Base-by-base conservation (phyloP, 2,329 filamentous ascomycete species). In the Penicillium polonicum region DNA sequence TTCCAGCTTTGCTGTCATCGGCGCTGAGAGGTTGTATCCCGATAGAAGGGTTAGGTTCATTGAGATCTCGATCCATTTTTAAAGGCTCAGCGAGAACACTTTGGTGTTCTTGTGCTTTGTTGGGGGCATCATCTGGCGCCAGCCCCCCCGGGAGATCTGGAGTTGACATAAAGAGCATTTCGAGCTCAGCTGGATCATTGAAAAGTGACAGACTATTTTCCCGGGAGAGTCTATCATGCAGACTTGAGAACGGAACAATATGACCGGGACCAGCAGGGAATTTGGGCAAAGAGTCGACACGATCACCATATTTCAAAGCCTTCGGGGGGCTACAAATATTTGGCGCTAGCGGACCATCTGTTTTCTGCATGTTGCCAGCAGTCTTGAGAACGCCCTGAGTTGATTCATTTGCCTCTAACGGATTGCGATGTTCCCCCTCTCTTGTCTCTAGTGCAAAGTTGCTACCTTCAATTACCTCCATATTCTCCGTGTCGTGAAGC, bases 221-320 rank as follows among this genome's bases (percentile, higher is more conserved):
- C 5, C 61, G 58, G 3, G 65, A 64, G 17, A 70, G 21, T 19
- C 66, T 60, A 31, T 58, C 62, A 35, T 68, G 60, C 10, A 76
- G 53, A 41, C 62, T 64, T 4, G 72, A 69, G 48, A 76, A 76
- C 3, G 74, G 70, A 10, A 72, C 63, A 31, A 76, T 76, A 9
- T 54, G 55, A 13, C 45, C 39, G 2, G 48, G 46, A 29, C 45
- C 45, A 48, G 19, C 5, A 21, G 55, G 55, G 25, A 52, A 57
- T 27, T 52, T 49, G 6, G 63, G 55, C 5, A 44, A 17, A 4
- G 52, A 38, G 8, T 51, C 56, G 13, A 38, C 15, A 29, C 43
- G 19, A 29, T 23, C 49, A 31, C 46, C 41, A 42, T 21, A 23
- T 29, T 29, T 41, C 55, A 54, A 36, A 25, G 49, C 23, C 15